Percentiles rank a stretch among this genome's conserved stretches.
Evolutionary conservation across 192 early-diverging fungal species (phyloP).

Genomic region (Kickxella alabastrina): DNA sequence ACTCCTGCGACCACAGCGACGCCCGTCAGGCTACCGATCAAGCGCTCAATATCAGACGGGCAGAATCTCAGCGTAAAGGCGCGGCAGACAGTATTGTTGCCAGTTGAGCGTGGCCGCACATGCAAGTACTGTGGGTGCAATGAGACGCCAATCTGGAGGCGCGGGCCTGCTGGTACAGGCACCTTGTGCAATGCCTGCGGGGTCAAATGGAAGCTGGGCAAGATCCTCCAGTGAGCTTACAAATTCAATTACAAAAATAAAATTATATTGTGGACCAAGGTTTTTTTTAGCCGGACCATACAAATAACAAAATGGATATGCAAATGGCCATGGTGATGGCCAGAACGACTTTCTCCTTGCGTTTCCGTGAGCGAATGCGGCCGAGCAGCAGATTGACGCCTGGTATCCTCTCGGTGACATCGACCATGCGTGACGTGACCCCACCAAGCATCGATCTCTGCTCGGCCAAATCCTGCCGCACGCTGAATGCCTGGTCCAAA

Average conservation of each 20-base stretch:
- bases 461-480: constrained; percentile 39
- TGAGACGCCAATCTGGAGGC: constrained; percentile 75
- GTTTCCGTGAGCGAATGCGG: constrained; percentile 46
- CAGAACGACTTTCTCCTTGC: constrained; percentile 49
- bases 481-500: constrained; percentile 47
- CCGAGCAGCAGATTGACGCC: constrained; percentile 49
- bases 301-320: constrained; percentile 37
- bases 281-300: constrained; percentile 11
- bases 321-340: constrained; percentile 37
- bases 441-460: constrained; percentile 33
- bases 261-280: too few relatives aligned
- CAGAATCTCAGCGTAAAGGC: background rate
- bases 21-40: too few relatives aligned
- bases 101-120: constrained; percentile 31
- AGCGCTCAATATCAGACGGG: background rate
- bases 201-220: constrained; percentile 80
- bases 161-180: constrained; percentile 65
- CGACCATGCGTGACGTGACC: constrained; percentile 24
- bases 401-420: constrained; percentile 43
- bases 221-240: constrained; percentile 52
- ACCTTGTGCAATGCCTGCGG: constrained; percentile 80
- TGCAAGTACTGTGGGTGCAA: constrained; percentile 65
- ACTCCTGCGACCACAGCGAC: too few relatives aligned
- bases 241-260: too few relatives aligned
- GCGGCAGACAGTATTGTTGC: background rate